phyloP scores from a whole-genome alignment of 257 asterid genomes.

The Solanum appendiculatum region DNA sequence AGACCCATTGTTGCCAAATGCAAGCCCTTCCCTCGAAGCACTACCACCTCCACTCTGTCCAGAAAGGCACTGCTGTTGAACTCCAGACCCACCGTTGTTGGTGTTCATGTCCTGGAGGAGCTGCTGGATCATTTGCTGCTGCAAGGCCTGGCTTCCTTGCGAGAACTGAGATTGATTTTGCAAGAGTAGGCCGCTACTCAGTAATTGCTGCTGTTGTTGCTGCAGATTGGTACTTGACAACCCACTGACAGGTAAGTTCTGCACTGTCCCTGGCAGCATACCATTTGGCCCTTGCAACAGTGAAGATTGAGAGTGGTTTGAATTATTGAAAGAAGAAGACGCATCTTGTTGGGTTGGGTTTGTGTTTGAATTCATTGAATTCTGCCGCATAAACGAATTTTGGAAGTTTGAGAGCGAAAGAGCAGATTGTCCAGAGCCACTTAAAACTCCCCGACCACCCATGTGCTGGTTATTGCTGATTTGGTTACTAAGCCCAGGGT shows the following conservation, averaged over 20 bases:
- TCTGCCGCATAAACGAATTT: conserved; percentile 63
- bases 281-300: conserved; percentile 34
- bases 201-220: conserved; percentile 18
- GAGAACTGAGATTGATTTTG: conserved; percentile 38
- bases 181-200: conserved; percentile 23
- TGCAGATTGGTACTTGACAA: conserved; percentile 22
- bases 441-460: conserved; percentile 42
- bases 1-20: conserved; percentile 25
- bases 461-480: conserved; percentile 42
- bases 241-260: conserved; percentile 23
- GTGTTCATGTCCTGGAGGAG: conserved; percentile 48
- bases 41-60: conserved; percentile 34
- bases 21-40: conserved; percentile 26
- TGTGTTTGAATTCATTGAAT: conserved; percentile 52
- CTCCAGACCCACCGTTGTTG: conserved; percentile 25
- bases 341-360: conserved; percentile 39
- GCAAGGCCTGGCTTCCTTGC: conserved; percentile 46
- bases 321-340: conserved; percentile 37
- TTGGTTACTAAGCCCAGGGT: conserved; percentile 41
- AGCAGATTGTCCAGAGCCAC: conserved; percentile 73
- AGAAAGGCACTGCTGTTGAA: conserved; percentile 21
- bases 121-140: conserved; percentile 76
- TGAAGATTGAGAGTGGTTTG: conserved; percentile 31
- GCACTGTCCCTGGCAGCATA: conserved; percentile 25
- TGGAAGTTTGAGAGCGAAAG: conserved; percentile 61